phyloP scores from a whole-genome alignment of 306 rosid genomes.

The Hippophae rhamnoides region DNA sequence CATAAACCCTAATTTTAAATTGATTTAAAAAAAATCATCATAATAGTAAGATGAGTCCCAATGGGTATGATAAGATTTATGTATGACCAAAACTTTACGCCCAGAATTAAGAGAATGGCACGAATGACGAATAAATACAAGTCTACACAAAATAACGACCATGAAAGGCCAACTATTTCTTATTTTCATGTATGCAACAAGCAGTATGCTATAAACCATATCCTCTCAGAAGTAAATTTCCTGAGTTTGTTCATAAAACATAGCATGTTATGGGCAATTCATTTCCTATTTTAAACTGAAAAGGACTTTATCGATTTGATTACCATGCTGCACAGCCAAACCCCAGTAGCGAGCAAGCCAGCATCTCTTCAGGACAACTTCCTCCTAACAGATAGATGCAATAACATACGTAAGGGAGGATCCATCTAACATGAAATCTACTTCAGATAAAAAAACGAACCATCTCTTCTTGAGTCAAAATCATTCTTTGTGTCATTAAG shows the following conservation, averaged over 20 bases:
- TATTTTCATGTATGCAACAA: no score
- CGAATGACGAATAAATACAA: no score
- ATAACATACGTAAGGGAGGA: slow-evolving; percentile 8
- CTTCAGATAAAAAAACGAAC: slow-evolving; percentile 38
- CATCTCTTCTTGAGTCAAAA: slow-evolving; percentile 99
- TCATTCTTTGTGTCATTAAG: slow-evolving; percentile 90
- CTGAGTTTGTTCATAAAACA: slow-evolving; percentile 11
- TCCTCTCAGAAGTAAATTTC: background rate
- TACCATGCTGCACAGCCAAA: slow-evolving; percentile 85
- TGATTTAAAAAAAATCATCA: no score
- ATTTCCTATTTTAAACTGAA: slow-evolving; percentile 19
- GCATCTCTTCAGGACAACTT: slow-evolving; percentile 95
- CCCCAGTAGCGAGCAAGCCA: slow-evolving; percentile 99
- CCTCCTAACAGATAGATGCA: slow-evolving; percentile 46
- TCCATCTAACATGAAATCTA: slow-evolving; percentile 7
- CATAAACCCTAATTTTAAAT: no score
- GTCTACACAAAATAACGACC: no score
- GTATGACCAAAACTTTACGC: no score
- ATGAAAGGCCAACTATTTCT: no score
- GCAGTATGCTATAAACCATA: background rate
- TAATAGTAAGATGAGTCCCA: no score
- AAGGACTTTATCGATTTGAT: slow-evolving; percentile 16
- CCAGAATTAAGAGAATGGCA: no score
- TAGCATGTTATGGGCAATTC: slow-evolving; percentile 2
- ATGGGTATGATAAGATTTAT: no score